Percentiles rank a stretch among this genome's conserved stretches.
Conservation (phyloP, 345 rosid species). For the Hibiscus trionum region DNA sequence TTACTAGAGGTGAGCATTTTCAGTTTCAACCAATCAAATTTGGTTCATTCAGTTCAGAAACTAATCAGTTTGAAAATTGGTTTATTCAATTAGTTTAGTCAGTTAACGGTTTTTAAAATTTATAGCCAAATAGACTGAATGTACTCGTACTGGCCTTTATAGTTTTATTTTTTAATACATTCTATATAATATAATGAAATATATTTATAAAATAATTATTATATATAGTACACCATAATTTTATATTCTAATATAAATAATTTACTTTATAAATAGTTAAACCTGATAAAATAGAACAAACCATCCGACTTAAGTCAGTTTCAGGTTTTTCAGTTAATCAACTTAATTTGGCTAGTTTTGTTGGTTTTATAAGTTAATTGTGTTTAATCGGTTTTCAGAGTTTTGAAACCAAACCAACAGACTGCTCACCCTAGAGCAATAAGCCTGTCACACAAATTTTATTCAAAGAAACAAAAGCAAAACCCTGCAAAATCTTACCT, state of each 20-base stretch:
- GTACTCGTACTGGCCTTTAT: background rate
- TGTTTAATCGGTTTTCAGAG: background rate
- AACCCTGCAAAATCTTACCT: constrained; percentile 33
- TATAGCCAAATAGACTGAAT: background rate
- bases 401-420: background rate
- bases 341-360: background rate
- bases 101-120: background rate
- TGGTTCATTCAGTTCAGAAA: background rate
- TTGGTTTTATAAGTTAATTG: background rate
- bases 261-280: background rate
- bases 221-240: background rate
- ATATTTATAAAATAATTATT: background rate
- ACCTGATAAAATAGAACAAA: background rate
- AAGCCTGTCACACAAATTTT: background rate
- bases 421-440: background rate
- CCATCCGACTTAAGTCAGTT: background rate
- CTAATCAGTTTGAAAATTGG: background rate
- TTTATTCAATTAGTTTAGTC: background rate
- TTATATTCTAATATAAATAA: background rate
- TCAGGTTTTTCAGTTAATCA: background rate
- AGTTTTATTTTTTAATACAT: background rate
- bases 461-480: background rate
- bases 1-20: background rate
- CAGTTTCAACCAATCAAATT: background rate
- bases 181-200: background rate